Evolutionary conservation across 805 yeast species (phyloP).

Genomic region (Metschnikowia gelsemii): DNA sequence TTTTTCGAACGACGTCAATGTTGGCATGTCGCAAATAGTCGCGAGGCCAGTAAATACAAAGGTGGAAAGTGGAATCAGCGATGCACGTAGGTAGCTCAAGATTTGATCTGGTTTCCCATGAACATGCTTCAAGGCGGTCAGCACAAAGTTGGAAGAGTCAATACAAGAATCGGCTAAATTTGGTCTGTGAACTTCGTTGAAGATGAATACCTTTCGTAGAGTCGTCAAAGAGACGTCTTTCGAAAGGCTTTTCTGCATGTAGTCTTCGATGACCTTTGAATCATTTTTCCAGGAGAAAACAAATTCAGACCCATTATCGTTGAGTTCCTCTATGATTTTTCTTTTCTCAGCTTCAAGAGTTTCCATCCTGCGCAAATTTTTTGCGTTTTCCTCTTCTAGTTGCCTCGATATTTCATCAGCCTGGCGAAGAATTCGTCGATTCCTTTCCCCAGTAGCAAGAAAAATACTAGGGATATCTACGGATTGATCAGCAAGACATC

Average conservation of each 20-base stretch:
- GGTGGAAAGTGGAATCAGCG: constrained; percentile 2
- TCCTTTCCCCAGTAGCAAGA: constrained; percentile 27
- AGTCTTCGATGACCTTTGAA: constrained; percentile 22
- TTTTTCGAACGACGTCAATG: constrained; percentile 3
- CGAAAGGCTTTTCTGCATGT: constrained; percentile 16
- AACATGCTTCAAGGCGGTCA: not conserved
- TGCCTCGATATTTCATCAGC: constrained; percentile 23
- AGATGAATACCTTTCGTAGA: constrained; percentile 27
- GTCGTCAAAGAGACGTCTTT: constrained; percentile 5
- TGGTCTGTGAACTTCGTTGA: constrained; percentile 9
- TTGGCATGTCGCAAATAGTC: not conserved
- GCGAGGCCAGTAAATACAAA: constrained; percentile 1
- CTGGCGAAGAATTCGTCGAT: constrained; percentile 24
- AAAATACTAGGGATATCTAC: constrained; percentile 32
- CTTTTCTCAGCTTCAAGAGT: constrained; percentile 13
- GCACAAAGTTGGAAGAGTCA: not conserved
- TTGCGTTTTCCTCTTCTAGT: constrained; percentile 20
- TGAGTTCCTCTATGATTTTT: constrained; percentile 27
- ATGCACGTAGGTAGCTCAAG: not conserved
- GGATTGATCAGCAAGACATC: not conserved
- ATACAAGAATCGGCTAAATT: not conserved
- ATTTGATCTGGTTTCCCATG: not conserved
- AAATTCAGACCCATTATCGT: constrained; percentile 31
- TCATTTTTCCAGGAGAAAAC: constrained; percentile 22
- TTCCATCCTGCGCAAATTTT: constrained; percentile 9